Percentiles rank a stretch among this genome's conserved stretches.
These are phyloP conservation scores for Pseudoscleropodium purum DNA, from an alignment of 225 moss, liverwort and hornwort species.

Conservation along the genomic window DNA sequence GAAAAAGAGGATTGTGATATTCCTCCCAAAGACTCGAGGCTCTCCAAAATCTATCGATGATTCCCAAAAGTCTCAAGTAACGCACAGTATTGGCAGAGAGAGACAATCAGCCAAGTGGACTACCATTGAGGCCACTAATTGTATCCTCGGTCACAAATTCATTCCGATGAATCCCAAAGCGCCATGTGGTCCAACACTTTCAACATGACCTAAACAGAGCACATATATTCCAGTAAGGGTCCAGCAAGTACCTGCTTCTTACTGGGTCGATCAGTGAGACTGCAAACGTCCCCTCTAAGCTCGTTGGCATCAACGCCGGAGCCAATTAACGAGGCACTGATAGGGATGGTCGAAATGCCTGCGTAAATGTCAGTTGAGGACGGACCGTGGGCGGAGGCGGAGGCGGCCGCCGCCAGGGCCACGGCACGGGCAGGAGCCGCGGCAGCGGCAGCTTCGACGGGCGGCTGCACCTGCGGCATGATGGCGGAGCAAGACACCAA, in stretches of 20 bases:
- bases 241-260: conserved; percentile 37
- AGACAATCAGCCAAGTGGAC: not conserved
- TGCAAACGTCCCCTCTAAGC: conserved; percentile 27
- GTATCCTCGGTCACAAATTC: not conserved
- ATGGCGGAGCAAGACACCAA: conserved; percentile 3
- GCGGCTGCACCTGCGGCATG: conserved; percentile 16
- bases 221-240: not conserved
- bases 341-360: conserved; percentile 46
- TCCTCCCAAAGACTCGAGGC: not conserved
- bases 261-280: conserved; percentile 35
- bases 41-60: not conserved
- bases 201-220: not conserved
- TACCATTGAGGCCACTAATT: not conserved
- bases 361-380: conserved; percentile 32
- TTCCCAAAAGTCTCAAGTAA: not conserved
- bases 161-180: not conserved
- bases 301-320: conserved; percentile 35
- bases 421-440: not conserved
- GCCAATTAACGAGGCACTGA: conserved; percentile 37
- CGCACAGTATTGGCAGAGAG: not conserved
- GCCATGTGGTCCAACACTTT: not conserved
- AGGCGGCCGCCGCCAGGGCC: not conserved
- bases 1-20: not conserved
- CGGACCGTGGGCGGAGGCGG: not conserved
- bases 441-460: not conserved